Percentiles rank a stretch among this genome's conserved stretches.
phyloP scores from a whole-genome alignment of 371 early-diverging fungal species.

The Mucor saturninus region DNA sequence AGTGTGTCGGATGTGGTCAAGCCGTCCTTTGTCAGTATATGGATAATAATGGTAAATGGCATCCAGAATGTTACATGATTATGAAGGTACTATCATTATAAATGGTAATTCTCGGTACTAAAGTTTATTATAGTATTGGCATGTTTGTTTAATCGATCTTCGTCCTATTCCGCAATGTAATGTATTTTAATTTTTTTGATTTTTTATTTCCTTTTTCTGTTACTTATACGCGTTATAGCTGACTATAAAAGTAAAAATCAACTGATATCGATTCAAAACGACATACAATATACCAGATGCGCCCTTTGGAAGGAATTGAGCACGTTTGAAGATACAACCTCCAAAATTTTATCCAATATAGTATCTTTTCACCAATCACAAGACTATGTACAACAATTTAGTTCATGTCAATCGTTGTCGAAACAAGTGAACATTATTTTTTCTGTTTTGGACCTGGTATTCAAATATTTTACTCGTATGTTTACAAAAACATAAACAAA shows the following conservation, averaged over 20 bases:
- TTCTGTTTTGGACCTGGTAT: constrained; percentile 69
- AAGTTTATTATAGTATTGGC: constrained; percentile 60
- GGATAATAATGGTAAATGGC: constrained; percentile 86
- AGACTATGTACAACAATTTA: constrained; percentile 69
- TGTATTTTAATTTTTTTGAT: background rate
- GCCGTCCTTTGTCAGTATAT: constrained; percentile 84
- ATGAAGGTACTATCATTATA: constrained; percentile 62
- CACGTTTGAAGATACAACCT: constrained; percentile 89
- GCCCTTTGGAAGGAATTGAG: constrained; percentile 84
- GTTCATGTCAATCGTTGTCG: constrained; percentile 80
- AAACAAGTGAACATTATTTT: constrained; percentile 88
- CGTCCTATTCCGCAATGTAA: constrained; percentile 2
- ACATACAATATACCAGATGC: constrained; percentile 72
- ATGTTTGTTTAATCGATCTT: constrained; percentile 56
- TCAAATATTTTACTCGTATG: constrained; percentile 17
- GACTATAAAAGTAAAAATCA: constrained; percentile 14
- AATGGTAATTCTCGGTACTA: background rate
- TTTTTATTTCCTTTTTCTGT: background rate
- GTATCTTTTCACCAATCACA: constrained; percentile 78
- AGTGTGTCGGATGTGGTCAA: constrained; percentile 88
- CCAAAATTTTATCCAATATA: constrained; percentile 89
- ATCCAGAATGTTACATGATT: constrained; percentile 96
- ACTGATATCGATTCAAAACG: constrained; percentile 17
- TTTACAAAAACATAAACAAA: background rate
- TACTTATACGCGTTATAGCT: background rate